These are phyloP conservation scores for Fusarium siculi DNA, from an alignment of 2,329 filamentous ascomycete genomes.

Conservation along the genomic window DNA sequence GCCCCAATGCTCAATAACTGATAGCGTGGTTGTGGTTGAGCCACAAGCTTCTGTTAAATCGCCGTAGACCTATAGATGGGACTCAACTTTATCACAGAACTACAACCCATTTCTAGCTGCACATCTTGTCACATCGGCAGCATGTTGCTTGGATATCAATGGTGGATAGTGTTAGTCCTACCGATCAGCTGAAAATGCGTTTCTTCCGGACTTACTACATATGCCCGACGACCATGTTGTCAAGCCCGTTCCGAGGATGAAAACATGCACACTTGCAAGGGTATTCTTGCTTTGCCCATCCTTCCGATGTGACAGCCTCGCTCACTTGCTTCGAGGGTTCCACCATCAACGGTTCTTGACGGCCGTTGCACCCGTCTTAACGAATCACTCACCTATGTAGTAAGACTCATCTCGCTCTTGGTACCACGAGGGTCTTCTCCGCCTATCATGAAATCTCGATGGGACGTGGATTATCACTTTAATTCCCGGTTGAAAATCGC, in stretches of 20 bases:
- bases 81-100: background rate
- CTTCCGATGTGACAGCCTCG: slow-evolving; percentile 16
- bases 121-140: slow-evolving; percentile 2
- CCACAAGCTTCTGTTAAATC: background rate
- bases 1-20: slow-evolving; percentile 4
- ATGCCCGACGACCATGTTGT: background rate
- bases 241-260: slow-evolving; percentile 3
- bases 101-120: background rate
- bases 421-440: slow-evolving; percentile 5
- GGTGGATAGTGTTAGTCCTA: background rate
- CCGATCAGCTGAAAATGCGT: background rate
- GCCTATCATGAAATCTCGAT: slow-evolving; percentile 26
- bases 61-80: background rate
- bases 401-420: slow-evolving; percentile 17
- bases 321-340: slow-evolving; percentile 1
- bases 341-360: slow-evolving; percentile 15
- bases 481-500: background rate
- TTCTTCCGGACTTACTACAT: background rate
- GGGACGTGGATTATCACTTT: slow-evolving; percentile 25
- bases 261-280: slow-evolving; percentile 12
- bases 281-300: slow-evolving; percentile 6
- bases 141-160: slow-evolving; percentile 1
- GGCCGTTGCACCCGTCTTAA: slow-evolving; percentile 4
- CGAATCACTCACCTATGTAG: slow-evolving; percentile 6
- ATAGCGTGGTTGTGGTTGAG: background rate